A percentile compares a stretch with the other conserved stretches of the same genome.
phyloP scores from a whole-genome alignment of 2,329 filamentous ascomycete species.

The Fusarium udum region DNA sequence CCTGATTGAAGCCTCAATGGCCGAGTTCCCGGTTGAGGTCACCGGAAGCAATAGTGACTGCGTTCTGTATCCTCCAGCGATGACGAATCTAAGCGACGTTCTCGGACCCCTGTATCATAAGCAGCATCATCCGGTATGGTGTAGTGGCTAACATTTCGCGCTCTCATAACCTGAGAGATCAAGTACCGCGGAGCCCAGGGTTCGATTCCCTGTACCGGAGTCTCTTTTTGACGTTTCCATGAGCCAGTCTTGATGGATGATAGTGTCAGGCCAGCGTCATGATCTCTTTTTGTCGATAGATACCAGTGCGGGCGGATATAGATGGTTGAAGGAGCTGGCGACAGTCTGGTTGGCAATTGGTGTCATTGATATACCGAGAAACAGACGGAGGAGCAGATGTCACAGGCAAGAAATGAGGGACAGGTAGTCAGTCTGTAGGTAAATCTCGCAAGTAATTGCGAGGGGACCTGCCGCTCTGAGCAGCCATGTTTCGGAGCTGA shows the following conservation, averaged over 20 bases:
- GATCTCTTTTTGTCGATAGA: not conserved
- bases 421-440: too few relatives aligned
- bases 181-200: conserved; percentile 25
- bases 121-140: conserved; percentile 43
- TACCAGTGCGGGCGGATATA: not conserved
- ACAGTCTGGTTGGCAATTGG: not conserved
- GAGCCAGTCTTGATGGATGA: not conserved
- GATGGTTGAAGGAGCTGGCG: not conserved
- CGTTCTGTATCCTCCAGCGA: not conserved
- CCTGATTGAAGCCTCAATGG: not conserved
- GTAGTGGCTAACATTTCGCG: conserved; percentile 49
- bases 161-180: conserved; percentile 43
- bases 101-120: not conserved
- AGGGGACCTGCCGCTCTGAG: not conserved
- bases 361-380: not conserved
- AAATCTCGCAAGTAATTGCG: not conserved
- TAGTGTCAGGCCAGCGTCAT: not conserved
- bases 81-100: fast-evolving
- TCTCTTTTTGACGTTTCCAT: not conserved
- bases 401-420: not conserved
- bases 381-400: not conserved
- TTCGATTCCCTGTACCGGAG: conserved; percentile 32
- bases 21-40: not conserved
- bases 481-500: not conserved
- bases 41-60: not conserved